A percentile compares a stretch with the other conserved stretches of the same genome.
phyloP scores from a whole-genome alignment of 1,284 basidiomycete genomes.

The Ceratobasidium sp. region DNA sequence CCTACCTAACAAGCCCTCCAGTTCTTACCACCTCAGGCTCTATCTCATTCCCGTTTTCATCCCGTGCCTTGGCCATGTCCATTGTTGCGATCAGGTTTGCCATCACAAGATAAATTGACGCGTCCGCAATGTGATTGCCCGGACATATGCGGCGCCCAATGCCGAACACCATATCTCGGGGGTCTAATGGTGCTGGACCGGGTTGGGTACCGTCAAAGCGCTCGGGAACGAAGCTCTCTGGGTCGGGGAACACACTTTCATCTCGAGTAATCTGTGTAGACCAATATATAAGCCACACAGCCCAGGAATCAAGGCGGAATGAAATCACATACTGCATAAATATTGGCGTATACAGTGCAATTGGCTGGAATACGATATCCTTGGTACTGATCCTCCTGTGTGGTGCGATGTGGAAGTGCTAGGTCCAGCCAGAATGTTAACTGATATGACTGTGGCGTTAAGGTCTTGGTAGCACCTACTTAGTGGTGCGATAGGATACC shows the following conservation, averaged over 20 bases:
- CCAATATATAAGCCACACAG: background rate
- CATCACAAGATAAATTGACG: background rate
- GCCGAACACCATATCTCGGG: conserved; percentile 7
- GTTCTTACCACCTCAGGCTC: background rate
- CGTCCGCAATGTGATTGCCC: background rate
- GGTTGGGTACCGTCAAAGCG: background rate
- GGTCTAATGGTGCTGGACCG: background rate
- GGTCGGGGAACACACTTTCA: conserved; percentile 10
- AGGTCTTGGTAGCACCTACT: no score
- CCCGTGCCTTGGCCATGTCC: background rate
- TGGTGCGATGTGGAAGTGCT: conserved; percentile 5
- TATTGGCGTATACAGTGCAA: conserved; percentile 9
- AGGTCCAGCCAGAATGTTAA: no score
- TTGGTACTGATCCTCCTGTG: conserved; percentile 11
- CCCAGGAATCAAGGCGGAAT: background rate
- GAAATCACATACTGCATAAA: conserved; percentile 8
- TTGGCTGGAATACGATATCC: conserved; percentile 26
- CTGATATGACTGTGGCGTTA: no score
- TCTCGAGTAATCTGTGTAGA: background rate
- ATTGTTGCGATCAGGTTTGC: conserved; percentile 14
- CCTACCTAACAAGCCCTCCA: background rate
- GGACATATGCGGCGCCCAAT: conserved; percentile 19
- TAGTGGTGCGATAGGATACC: conserved; percentile 11
- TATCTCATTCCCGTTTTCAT: conserved; percentile 6
- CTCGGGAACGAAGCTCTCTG: conserved; percentile 12